These are phyloP conservation scores for Candida labiduridarum DNA, from an alignment of 1,139 yeast species.

Conservation along the genomic window DNA sequence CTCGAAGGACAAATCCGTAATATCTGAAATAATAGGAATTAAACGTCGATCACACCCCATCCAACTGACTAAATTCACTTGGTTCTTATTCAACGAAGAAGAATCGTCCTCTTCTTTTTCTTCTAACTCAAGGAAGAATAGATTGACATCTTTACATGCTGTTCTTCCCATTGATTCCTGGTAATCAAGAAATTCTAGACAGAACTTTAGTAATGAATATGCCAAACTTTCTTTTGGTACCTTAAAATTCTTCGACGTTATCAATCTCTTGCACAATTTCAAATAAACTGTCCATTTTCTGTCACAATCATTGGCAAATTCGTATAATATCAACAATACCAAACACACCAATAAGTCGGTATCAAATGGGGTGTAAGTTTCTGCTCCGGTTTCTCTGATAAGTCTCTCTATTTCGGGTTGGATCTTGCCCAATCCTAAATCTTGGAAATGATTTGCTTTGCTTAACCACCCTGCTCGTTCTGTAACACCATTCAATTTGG, in stretches of 20 bases:
- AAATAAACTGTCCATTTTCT: conserved; percentile 28
- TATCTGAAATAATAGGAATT: conserved; percentile 31
- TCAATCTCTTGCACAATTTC: conserved; percentile 22
- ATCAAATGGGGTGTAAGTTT: background rate
- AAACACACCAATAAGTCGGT: conserved; percentile 26
- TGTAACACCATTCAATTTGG: conserved; percentile 17
- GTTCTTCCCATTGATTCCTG: conserved; percentile 38
- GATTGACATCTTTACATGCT: conserved; percentile 32
- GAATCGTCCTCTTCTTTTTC: conserved; percentile 16
- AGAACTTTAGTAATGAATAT: conserved; percentile 24
- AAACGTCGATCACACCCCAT: conserved; percentile 35
- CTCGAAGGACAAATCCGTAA: conserved; percentile 38
- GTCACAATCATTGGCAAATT: conserved; percentile 32
- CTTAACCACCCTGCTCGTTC: conserved; percentile 21
- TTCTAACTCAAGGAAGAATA: conserved; percentile 23
- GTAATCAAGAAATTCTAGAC: conserved; percentile 31
- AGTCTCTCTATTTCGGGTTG: conserved; percentile 14
- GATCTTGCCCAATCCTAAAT: conserved; percentile 20
- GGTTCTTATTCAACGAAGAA: background rate
- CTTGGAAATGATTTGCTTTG: conserved; percentile 21
- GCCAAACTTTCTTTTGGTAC: conserved; percentile 21
- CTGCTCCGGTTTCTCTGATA: conserved; percentile 9
- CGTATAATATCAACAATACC: conserved; percentile 28
- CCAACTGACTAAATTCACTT: conserved; percentile 19
- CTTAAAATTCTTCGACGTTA: conserved; percentile 21